These are phyloP conservation scores for Trichoderma asperelloides DNA, from an alignment of 495 filamentous ascomycete species.

Conservation along the genomic window DNA sequence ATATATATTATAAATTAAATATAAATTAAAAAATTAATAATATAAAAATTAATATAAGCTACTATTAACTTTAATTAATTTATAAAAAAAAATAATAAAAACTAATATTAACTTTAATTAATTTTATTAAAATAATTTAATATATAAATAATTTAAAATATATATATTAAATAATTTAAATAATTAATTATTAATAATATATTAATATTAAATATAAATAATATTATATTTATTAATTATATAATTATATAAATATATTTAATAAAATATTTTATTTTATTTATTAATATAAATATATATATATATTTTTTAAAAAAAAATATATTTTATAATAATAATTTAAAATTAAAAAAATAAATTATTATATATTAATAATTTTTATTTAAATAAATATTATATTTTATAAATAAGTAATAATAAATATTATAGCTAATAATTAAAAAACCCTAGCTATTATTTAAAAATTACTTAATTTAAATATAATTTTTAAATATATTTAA, in stretches of 20 bases:
- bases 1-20: constrained; percentile 3
- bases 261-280: constrained; percentile 1
- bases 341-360: neutral
- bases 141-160: constrained; percentile 1
- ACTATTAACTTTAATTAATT: neutral
- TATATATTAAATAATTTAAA: constrained; percentile 4
- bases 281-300: constrained; percentile 9
- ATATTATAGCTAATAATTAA: constrained; percentile 3
- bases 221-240: constrained; percentile 2
- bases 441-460: neutral
- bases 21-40: neutral
- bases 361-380: constrained; percentile 10
- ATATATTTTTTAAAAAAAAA: constrained; percentile 1
- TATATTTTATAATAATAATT: neutral
- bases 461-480: neutral
- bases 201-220: neutral
- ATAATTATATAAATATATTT: neutral
- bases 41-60: neutral
- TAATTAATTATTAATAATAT: constrained; percentile 1
- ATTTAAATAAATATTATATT: constrained; percentile 5
- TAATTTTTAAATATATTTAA: neutral
- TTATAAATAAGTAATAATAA: constrained; percentile 8
- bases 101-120: neutral
- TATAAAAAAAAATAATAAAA: neutral
- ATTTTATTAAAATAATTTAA: neutral